These are phyloP conservation scores for Yamadazyma songkhlaensis DNA, from an alignment of 1,139 yeast species.

Conservation along the genomic window DNA sequence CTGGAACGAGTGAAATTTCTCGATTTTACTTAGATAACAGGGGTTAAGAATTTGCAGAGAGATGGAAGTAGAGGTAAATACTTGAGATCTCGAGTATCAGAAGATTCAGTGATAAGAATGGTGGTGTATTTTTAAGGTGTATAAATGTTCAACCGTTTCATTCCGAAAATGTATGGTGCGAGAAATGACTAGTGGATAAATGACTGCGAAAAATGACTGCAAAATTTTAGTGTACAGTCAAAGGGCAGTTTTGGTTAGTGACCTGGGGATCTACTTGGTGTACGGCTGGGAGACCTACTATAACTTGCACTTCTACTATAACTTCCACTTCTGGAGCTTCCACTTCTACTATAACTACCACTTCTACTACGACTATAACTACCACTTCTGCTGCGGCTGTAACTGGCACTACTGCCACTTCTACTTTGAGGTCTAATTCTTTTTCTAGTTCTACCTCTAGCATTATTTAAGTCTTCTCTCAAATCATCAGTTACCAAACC, in stretches of 20 bases:
- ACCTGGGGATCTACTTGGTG: no score
- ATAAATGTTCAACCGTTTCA: not conserved
- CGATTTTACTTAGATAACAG: not conserved
- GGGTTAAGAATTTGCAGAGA: no score
- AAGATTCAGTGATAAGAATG: no score
- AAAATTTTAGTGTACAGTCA: no score
- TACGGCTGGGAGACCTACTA: no score
- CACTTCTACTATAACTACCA: slow-evolving; percentile 9
- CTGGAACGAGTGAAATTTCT: not conserved
- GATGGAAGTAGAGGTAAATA: no score
- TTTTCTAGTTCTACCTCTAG: slow-evolving; percentile 15
- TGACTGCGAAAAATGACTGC: no score
- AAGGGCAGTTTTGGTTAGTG: no score
- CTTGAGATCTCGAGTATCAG: no score
- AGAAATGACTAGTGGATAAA: not conserved
- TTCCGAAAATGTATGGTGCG: not conserved
- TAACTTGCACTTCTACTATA: not conserved
- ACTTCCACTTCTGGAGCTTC: slow-evolving; percentile 7
- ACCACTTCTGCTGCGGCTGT: slow-evolving; percentile 13
- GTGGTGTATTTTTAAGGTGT: not conserved
- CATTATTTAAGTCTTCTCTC: slow-evolving; percentile 54
- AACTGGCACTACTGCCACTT: slow-evolving; percentile 16
- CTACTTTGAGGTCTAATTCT: slow-evolving; percentile 9
- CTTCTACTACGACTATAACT: slow-evolving; percentile 9
- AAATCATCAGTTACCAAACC: slow-evolving; percentile 81